Evolutionary conservation across 352 stramenopile species (phyloP), one percentile per base, ranked within the genome.

Genomic region (Thalassiosira allenii): DNA sequence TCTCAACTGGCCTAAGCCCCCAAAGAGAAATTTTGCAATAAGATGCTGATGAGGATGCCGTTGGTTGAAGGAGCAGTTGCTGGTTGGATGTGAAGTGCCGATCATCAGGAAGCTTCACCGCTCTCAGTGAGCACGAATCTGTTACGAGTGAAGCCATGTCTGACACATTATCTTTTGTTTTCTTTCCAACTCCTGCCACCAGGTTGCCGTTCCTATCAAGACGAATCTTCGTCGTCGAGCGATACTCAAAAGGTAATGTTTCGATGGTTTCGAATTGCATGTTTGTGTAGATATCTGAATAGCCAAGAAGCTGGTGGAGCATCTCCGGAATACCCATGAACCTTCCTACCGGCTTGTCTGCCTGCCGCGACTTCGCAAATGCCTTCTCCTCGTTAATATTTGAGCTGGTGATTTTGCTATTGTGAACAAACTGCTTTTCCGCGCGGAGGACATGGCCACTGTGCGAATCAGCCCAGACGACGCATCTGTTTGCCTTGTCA

Each of bases 361-460:
- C 40, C 23, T n/a, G 22, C 23, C 59, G 29, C 1, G 41, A 71
- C 20, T 71, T 71, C 27, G 49, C 29, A n/a, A 47, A 44, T 17
- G 58, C 59, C 37, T 79, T 79, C 17, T 71, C 57, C 44, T 79
- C 69, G 9, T 71, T 32, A 27, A 65, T 37, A 3, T 23, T 52
- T 20, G 69, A 79, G 11, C 20, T 56, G 2, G 47, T 54, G n/a
- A 79, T 79, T 23, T 79, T 79, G 30, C 57, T 71, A 41, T 79
- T 79, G 57, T 79, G 58, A 22, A 79, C 22, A 57, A 79, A 70
- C 12, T 70, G 3, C 3, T 70, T 61, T 27, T 79, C 57, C 29
- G 23, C 25, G 17, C 33, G 29, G 25, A 79, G 14, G 5, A 54
- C 33, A n/a, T 43, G 29, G n/a, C 43, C 43, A 17, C 12, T 59